These are phyloP conservation scores for Emergomyces pasteurianus DNA, from an alignment of 2,329 filamentous ascomycete genomes.

Conservation along the genomic window DNA sequence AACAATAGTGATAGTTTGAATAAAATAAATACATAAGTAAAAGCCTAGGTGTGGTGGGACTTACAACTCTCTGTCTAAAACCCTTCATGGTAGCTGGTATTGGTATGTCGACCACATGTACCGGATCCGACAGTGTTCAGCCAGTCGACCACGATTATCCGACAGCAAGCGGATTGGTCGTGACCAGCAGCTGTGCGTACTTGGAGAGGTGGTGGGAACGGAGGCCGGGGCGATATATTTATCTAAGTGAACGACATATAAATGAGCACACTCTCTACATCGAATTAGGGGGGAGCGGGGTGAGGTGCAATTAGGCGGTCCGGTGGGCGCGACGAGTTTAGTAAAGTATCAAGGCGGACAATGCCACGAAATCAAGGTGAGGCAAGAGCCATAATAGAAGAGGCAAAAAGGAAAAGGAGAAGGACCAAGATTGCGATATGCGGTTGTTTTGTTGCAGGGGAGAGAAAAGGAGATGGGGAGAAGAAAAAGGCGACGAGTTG, in stretches of 20 bases:
- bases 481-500: background rate
- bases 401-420: no score
- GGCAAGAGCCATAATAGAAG: background rate
- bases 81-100: constrained; percentile 67
- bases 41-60: constrained; percentile 36
- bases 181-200: constrained; percentile 2
- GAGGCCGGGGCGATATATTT: background rate
- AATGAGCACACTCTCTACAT: background rate
- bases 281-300: background rate
- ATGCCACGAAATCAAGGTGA: background rate
- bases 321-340: background rate
- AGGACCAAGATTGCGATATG: background rate
- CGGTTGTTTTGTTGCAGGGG: background rate
- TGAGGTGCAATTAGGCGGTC: background rate
- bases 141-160: constrained; percentile 9
- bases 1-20: no score
- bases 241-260: background rate
- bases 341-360: background rate
- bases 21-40: no score
- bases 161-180: constrained; percentile 2
- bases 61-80: constrained; percentile 94
- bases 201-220: background rate
- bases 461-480: background rate
- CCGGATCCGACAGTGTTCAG: constrained; percentile 1
- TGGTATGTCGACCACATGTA: constrained; percentile 18